phyloP scores from a whole-genome alignment of 2,329 filamentous ascomycete species.

The Didymella pomorum region DNA sequence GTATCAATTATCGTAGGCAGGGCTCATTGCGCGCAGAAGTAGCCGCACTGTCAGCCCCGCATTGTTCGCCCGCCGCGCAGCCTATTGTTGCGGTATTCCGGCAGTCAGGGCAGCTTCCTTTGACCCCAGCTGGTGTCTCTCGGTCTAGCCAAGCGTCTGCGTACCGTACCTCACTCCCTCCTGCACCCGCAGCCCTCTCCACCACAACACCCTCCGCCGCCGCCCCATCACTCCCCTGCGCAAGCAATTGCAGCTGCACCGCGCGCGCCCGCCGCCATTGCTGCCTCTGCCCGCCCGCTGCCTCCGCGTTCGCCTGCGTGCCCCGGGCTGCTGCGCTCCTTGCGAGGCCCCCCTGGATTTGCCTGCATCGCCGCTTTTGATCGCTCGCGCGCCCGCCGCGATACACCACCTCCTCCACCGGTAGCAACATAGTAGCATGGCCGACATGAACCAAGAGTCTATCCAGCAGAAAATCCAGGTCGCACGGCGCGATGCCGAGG shows the following conservation, averaged over 20 bases:
- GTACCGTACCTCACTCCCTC: slow-evolving; percentile 45
- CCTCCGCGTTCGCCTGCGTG: slow-evolving; percentile 27
- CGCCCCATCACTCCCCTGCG: slow-evolving; percentile 17
- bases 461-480: slow-evolving; percentile 79
- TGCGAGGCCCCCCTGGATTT: slow-evolving; percentile 47
- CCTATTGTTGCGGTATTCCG: slow-evolving; percentile 20
- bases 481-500: slow-evolving; percentile 96
- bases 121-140: slow-evolving; percentile 38
- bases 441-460: slow-evolving; percentile 60
- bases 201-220: slow-evolving; percentile 20
- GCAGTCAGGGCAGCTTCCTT: slow-evolving; percentile 24
- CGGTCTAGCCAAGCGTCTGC: slow-evolving; percentile 44
- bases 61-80: slow-evolving; percentile 14
- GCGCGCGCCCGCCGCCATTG: slow-evolving; percentile 28
- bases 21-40: slow-evolving; percentile 2
- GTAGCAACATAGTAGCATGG: slow-evolving; percentile 45
- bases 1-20: slow-evolving; percentile 16
- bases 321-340: slow-evolving; percentile 40
- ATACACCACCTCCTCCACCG: slow-evolving; percentile 19
- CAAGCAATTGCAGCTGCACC: slow-evolving; percentile 33
- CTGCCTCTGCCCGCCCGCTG: slow-evolving; percentile 18
- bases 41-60: slow-evolving; percentile 13
- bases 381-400: slow-evolving; percentile 31
- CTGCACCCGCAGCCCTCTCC: slow-evolving; percentile 31
- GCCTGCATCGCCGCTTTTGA: slow-evolving; percentile 29